Evolutionary conservation across 2,329 filamentous ascomycete species (phyloP), one percentile per base, ranked within the genome.

Genomic region (Colletotrichum agaves): DNA sequence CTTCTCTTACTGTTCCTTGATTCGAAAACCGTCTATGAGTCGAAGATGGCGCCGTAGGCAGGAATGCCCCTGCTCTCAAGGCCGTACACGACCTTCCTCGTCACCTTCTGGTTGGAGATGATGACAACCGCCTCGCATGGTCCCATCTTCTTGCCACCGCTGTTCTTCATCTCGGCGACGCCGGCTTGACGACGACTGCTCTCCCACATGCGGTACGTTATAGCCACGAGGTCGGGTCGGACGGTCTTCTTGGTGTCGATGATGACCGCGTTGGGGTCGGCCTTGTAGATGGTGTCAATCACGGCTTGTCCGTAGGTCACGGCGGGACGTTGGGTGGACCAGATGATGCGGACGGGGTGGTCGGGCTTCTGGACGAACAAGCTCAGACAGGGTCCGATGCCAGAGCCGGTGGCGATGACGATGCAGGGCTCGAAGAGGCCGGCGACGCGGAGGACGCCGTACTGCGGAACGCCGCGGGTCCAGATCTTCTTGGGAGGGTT

Each of bases 11-110:
- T n/a, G 8, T 46, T 46, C 10, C 43, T 11, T 11, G 12, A 5
- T 19, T 1, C 11, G 12, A 21, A 8, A 23, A 3, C 5, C 3
- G 23, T 37, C 41, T 47, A 82, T 56, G 80, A 82, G 69, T 94
- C 92, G 80, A 90, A 94, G 72, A 94, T 92, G 8, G 91, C 90
- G 6, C 91, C 92, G 78, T 86, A 93, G 8, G 90, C 90, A 2
- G 87, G 84, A 7, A 93, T 78, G 0, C 90, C 90, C 62, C 89
- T 82, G 41, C 82, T 84, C 78, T 93, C 90, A 57, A 94, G 79
- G 8, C 85, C 89, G 74, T 89, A 91, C 0, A 93, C 90, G 1
- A 93, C 83, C 79, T 87, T 87, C 73, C 84, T 84, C 17, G 91
- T 93, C 37, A 93, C 84, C 63, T 79, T 84, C 64, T 89, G 87